A percentile compares a stretch with the other conserved stretches of the same genome.
phyloP scores from a whole-genome alignment of 495 filamentous ascomycete genomes.

The Aspergillus avenaceus region DNA sequence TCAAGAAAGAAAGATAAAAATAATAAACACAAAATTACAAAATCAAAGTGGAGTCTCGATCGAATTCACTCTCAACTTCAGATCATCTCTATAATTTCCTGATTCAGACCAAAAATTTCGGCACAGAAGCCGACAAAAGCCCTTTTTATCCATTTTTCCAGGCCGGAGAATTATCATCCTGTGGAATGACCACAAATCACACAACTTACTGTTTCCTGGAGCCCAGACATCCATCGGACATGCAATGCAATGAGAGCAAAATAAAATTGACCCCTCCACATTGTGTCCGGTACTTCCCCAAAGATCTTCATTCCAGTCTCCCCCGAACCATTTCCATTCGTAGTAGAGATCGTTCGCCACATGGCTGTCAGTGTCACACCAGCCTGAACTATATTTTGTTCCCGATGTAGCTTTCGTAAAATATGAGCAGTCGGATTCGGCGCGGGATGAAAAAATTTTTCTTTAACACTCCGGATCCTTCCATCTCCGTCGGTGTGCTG shows the following conservation, averaged over 20 bases:
- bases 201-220: no score
- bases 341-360: neutral
- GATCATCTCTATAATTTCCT: neutral
- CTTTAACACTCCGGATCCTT: no score
- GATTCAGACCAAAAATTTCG: neutral
- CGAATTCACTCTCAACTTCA: neutral
- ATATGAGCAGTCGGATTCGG: no score
- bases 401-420: no score
- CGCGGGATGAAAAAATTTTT: no score
- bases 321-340: neutral
- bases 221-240: no score
- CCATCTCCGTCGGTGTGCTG: neutral
- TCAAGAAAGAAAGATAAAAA: no score
- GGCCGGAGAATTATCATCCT: neutral
- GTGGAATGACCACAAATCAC: no score
- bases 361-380: neutral
- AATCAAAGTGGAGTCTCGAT: neutral
- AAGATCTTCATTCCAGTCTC: neutral
- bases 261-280: neutral
- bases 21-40: neutral
- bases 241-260: neutral
- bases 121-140: neutral
- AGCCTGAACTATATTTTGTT: no score
- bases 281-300: no score
- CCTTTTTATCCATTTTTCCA: neutral